phyloP scores from a whole-genome alignment of 495 filamentous ascomycete genomes.

The Antarctomyces pellizariae region DNA sequence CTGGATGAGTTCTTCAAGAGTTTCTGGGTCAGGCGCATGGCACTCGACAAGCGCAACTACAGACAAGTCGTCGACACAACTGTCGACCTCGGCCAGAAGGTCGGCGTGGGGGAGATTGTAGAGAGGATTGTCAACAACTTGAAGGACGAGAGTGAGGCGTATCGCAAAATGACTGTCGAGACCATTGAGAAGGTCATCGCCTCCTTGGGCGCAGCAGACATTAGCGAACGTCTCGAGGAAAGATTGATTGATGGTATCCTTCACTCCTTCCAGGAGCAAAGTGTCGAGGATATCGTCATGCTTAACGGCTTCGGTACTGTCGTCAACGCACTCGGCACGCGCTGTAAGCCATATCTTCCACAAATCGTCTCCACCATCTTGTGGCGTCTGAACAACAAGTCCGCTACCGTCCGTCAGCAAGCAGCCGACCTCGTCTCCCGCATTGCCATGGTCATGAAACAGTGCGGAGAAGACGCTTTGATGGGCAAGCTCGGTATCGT shows the following conservation, averaged over 20 bases:
- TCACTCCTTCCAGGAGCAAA: conserved; percentile 94
- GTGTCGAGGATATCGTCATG: conserved; percentile 86
- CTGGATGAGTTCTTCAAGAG: conserved; percentile 94
- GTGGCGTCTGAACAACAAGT: conserved; percentile 97
- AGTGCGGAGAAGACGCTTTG: conserved; percentile 83
- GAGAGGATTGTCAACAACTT: conserved; percentile 84
- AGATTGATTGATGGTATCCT: conserved; percentile 90
- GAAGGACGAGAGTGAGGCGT: conserved; percentile 95
- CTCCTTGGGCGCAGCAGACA: conserved; percentile 76
- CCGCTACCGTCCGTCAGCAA: conserved; percentile 85
- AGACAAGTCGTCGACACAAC: conserved; percentile 95
- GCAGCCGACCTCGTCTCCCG: conserved; percentile 91
- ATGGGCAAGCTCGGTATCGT: conserved; percentile 93
- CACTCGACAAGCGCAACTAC: conserved; percentile 89
- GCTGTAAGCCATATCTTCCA: conserved; percentile 88
- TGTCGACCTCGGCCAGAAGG: conserved; percentile 91
- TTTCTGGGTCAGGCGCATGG: conserved; percentile 96
- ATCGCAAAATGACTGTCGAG: conserved; percentile 97
- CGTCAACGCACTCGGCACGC: conserved; percentile 79
- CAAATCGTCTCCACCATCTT: conserved; percentile 93
- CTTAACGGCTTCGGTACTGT: conserved; percentile 98
- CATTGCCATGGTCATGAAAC: conserved; percentile 96
- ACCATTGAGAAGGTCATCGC: conserved; percentile 91
- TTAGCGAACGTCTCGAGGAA: conserved; percentile 80
- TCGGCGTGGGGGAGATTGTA: conserved; percentile 83